These are phyloP conservation scores for Tylopilus felleus DNA, from an alignment of 768 basidiomycete genomes.

Conservation along the genomic window DNA sequence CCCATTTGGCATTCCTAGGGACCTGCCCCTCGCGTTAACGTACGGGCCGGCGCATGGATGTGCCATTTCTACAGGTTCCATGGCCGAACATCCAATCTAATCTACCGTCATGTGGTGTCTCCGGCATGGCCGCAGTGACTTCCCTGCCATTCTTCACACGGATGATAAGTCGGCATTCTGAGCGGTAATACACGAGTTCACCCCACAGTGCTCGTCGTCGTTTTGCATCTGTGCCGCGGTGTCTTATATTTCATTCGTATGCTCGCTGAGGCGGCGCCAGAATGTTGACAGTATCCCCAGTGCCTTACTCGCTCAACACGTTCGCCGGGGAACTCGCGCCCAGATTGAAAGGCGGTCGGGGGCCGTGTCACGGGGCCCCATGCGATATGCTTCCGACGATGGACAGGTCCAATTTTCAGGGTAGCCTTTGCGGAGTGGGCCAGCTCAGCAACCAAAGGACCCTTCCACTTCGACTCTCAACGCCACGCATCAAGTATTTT, in stretches of 20 bases:
- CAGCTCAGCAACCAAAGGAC: background rate
- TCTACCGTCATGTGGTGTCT: constrained; percentile 2
- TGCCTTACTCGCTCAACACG: background rate
- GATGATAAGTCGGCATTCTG: background rate
- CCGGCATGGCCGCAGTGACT: background rate
- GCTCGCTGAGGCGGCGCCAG: background rate
- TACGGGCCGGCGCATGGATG: constrained; percentile 2
- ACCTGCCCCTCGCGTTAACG: background rate
- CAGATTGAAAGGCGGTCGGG: constrained; percentile 1
- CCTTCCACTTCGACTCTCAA: background rate
- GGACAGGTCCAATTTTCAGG: constrained; percentile 3
- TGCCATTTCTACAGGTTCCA: background rate
- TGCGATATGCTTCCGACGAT: background rate
- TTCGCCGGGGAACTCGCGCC: constrained; percentile 2
- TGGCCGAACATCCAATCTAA: background rate
- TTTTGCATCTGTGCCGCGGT: background rate
- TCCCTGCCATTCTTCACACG: constrained; percentile 2
- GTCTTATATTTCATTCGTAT: background rate
- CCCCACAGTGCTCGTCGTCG: background rate
- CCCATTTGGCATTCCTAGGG: background rate
- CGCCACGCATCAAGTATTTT: background rate
- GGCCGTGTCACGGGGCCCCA: background rate
- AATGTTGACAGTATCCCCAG: background rate
- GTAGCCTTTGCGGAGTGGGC: background rate
- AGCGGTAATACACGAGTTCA: background rate